Base-by-base conservation (phyloP, 2,329 filamentous ascomycete genomes). In the Pseudocercospora fijiensis region DNA sequence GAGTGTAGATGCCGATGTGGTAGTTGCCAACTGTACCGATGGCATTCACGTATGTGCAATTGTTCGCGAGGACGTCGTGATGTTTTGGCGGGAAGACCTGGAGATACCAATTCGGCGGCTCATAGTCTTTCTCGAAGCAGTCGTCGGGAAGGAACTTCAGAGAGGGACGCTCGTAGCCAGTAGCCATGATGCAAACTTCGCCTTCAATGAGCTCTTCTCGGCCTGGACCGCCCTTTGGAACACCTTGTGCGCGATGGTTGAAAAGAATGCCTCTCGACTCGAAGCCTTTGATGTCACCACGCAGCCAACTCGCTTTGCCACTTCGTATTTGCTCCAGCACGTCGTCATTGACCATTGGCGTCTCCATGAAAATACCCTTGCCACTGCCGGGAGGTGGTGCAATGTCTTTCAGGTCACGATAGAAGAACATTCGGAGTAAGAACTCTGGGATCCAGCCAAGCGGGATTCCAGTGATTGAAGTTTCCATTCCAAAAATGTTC, bases 1-100 rank as follows among this genome's bases (percentile, higher is more conserved):
- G 84, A 0, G 91, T 96, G 78, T 95, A 96, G 71, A 96, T 94
- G 4, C 91, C 92, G 52, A 96, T 94, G 72, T 96, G 91, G 84
- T 90, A 94, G 76, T 95, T 93, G 0, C 91, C 90, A 1, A 95
- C 90, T 0, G 89, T 90, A 0, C 90, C 91, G 62, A 95, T 93
- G 3, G 88, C 91, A 60, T 89, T 87, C 61, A 92, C 81, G 69
- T 93, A 96, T 0, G 91, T 95, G 80, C 89, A 89, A 77, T 96
- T 96, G 78, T 91, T 93, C 67, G 88, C 88, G 67, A 88, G 92
- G 55, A 96, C 83, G 33, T 86, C 88, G 0, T 88, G 85, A 68
- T 93, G 88, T 3, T 80, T 76, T 0, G 91, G 90, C 4, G 92
- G 91, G 77, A 96, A 96, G 0, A 90, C 90, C 76, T 96, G 91